Evolutionary conservation across 306 rosid species (phyloP).

Genomic region (Cyamopsis tetragonoloba): DNA sequence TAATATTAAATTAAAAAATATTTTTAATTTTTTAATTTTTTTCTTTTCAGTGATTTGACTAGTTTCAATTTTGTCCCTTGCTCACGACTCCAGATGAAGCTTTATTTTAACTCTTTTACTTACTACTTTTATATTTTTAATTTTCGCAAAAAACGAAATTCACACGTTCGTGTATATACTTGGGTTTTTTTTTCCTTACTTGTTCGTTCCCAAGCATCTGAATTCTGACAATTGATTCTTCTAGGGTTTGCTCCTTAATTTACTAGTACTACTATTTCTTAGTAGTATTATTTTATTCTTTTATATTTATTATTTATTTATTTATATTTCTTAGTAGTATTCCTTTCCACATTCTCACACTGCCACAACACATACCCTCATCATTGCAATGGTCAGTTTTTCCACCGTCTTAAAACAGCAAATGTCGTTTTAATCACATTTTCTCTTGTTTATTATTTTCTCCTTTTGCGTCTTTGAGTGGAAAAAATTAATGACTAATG

Average conservation of each 20-base stretch:
- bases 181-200: no score
- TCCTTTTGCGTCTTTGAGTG: background rate
- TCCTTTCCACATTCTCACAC: conserved; percentile 9
- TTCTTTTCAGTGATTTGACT: conserved; percentile 7
- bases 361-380: conserved; percentile 24
- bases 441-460: background rate
- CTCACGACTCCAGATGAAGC: conserved; percentile 1
- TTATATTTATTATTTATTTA: no score
- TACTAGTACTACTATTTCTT: no score
- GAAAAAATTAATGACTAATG: background rate
- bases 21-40: background rate
- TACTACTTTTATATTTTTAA: background rate
- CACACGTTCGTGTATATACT: conserved; percentile 20
- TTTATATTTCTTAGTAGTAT: no score
- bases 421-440: background rate
- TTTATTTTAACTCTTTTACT: conserved; percentile 2
- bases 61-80: conserved; percentile 5
- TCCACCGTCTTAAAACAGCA: background rate
- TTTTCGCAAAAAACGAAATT: background rate
- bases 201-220: conserved; percentile 23
- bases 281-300: no score
- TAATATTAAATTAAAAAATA: background rate
- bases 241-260: conserved; percentile 40
- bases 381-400: conserved; percentile 23
- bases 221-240: conserved; percentile 40